A percentile compares a stretch with the other conserved stretches of the same genome.
These are phyloP conservation scores for Calonectria fujianensis DNA, from an alignment of 2,329 filamentous ascomycete genomes.

Conservation along the genomic window DNA sequence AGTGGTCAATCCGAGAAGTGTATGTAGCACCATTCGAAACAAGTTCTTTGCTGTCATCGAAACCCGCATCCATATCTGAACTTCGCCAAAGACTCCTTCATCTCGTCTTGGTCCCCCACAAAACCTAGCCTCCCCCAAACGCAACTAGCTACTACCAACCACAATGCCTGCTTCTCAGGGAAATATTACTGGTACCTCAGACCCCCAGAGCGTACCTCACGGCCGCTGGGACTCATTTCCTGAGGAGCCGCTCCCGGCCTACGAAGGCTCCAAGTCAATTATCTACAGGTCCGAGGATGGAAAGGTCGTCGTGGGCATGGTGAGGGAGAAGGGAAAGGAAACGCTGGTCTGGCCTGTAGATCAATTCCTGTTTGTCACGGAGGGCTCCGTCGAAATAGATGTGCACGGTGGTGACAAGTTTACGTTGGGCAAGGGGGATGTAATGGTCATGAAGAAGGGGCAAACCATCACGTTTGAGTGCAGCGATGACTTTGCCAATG, in stretches of 20 bases:
- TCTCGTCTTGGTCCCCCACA: too few relatives aligned
- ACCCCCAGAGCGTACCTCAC: conserved; percentile 1
- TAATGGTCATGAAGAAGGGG: conserved; percentile 15
- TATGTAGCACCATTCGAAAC: too few relatives aligned
- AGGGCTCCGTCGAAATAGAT: conserved; percentile 17
- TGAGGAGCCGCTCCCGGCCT: conserved; percentile 3
- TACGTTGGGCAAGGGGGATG: conserved; percentile 19
- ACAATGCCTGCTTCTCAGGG: conserved; percentile 5
- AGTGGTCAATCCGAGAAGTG: too few relatives aligned
- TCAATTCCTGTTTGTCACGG: conserved; percentile 25
- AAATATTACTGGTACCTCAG: background rate
- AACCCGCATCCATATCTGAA: too few relatives aligned
- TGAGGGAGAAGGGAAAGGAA: conserved; percentile 7
- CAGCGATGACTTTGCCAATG: conserved; percentile 28
- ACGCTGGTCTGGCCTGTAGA: conserved; percentile 22
- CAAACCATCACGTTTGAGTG: conserved; percentile 18
- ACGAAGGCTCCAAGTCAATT: conserved; percentile 10
- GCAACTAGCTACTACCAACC: too few relatives aligned
- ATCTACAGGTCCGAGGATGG: conserved; percentile 20
- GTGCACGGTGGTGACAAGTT: conserved; percentile 19
- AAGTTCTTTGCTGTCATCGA: too few relatives aligned
- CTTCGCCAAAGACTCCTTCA: too few relatives aligned
- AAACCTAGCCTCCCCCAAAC: too few relatives aligned
- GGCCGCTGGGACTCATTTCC: conserved; percentile 28
- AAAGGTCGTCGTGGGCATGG: conserved; percentile 17